Base-by-base conservation (phyloP, 2,329 filamentous ascomycete species). In the Rhynchosporium agropyri region DNA sequence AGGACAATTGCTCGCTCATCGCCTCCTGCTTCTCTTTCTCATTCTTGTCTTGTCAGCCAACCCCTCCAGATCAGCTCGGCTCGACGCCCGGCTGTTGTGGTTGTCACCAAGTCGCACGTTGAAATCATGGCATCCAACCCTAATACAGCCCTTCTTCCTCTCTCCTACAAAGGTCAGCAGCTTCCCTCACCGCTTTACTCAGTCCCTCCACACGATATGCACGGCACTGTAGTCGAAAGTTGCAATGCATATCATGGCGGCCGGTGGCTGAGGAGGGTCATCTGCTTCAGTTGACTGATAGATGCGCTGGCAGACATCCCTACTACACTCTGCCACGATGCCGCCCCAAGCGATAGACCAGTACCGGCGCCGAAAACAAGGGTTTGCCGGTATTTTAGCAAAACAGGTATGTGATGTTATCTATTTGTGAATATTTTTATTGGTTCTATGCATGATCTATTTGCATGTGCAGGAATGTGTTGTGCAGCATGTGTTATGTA, bases 331-430 rank as follows among this genome's bases (percentile, higher is more conserved):
- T 64, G 69, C 48, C 57, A 58, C 53, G 67, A 68, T 63, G 63
- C 66, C 68, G 68, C 66, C 66, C 70, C 66, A 64, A 66, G 64
- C 65, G 64, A 61, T 63, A 59, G 29, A 57, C 42, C 20, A 58
- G 26, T 45, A 60, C 45, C 58, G 45, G 61, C 64, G 60, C 56
- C 50, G 48, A 69, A 68, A 57, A 63, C 63, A 58, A 70, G 69
- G 70, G 64, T 71, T 63, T 74, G 72, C 67, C 67, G 70, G 57
- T 74, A 72, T 65, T 73, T 72, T 65, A 61, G 63, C 62, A 67
- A 61, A 65, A 61, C 66, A 68, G 70, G 71, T 73, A 72, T 67
- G 66, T 64, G 12, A 48, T 64, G 61, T 31, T 46, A 31, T 33
- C 63, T 61, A 53, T 65, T 51, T 53, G 43, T 60, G 58, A 73